phyloP scores from a whole-genome alignment of 2,329 filamentous ascomycete species.

The Pleurostoma richardsiae region DNA sequence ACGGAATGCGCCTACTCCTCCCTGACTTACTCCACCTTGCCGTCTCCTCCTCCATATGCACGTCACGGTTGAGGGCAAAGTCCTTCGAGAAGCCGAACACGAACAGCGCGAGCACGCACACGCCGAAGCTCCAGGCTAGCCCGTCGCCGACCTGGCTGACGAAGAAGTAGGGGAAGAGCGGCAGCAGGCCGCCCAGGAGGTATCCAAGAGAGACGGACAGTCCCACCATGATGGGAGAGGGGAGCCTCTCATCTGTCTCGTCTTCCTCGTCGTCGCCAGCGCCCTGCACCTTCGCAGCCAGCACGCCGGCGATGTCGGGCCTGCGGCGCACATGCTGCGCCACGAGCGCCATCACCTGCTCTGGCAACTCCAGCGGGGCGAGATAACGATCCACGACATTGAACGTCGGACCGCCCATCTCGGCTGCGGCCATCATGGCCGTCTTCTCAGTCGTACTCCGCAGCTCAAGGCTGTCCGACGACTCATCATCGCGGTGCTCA shows the following conservation, averaged over 20 bases:
- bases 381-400: slow-evolving; percentile 9
- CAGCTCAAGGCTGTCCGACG: neutral
- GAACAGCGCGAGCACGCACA: slow-evolving; percentile 22
- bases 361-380: slow-evolving; percentile 11
- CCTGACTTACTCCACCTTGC: neutral
- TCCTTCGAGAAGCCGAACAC: slow-evolving; percentile 21
- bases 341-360: slow-evolving; percentile 11
- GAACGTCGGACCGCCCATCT: neutral
- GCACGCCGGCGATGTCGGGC: slow-evolving; percentile 1
- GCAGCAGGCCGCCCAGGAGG: slow-evolving; percentile 21
- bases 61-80: slow-evolving; percentile 10
- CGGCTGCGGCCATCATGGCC: neutral
- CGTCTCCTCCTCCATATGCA: neutral
- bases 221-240: slow-evolving; percentile 16
- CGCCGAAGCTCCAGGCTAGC: slow-evolving; percentile 22
- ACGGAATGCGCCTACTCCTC: slow-evolving; percentile 7
- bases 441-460: slow-evolving; percentile 20
- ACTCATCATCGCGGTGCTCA: neutral
- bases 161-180: slow-evolving; percentile 23
- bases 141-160: slow-evolving; percentile 18
- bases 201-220: slow-evolving; percentile 21
- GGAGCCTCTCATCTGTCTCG: slow-evolving; percentile 3
- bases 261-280: slow-evolving; percentile 1
- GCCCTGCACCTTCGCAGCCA: neutral
- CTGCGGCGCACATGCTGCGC: slow-evolving; percentile 7